These are phyloP conservation scores for Podospora pseudocomata DNA, from an alignment of 495 filamentous ascomycete genomes.

Conservation along the genomic window DNA sequence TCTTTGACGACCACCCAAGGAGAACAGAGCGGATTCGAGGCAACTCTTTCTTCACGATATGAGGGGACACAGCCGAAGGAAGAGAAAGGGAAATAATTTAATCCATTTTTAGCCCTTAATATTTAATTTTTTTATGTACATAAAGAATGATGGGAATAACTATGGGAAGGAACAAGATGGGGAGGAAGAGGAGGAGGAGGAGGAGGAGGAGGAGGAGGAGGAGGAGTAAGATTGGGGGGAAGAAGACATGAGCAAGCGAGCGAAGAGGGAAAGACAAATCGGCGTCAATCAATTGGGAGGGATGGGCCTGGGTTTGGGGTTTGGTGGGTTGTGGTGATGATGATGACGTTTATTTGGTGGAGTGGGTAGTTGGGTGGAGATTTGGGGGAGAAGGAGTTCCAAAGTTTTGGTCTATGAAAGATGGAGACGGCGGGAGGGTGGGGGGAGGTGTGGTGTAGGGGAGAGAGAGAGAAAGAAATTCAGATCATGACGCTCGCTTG, in stretches of 20 bases:
- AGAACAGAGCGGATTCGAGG: not conserved
- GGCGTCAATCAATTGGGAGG: not conserved
- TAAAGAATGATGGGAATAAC: slow-evolving; percentile 11
- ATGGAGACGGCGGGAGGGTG: not conserved
- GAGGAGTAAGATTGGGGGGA: too few relatives aligned
- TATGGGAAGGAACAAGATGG: not conserved
- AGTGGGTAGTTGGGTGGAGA: not conserved
- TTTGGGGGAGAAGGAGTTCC: not conserved
- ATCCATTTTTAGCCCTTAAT: slow-evolving; percentile 32
- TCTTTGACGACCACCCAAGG: not conserved
- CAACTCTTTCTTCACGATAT: not conserved
- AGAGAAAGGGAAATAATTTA: slow-evolving; percentile 9
- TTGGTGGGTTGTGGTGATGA: not conserved
- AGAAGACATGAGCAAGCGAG: not conserved
- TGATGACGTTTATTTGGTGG: not conserved
- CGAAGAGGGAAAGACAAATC: not conserved
- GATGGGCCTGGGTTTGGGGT: not conserved
- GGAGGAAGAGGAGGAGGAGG: not conserved
- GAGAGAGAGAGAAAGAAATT: slow-evolving; percentile 13
- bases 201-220: not conserved
- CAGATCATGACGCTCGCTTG: slow-evolving; percentile 27
- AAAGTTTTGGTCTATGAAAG: not conserved
- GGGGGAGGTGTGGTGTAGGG: not conserved
- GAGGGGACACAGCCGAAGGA: not conserved
- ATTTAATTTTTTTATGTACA: slow-evolving; percentile 34